Conservation (phyloP, 306 rosid species). For the Corylus heterophylla region DNA sequence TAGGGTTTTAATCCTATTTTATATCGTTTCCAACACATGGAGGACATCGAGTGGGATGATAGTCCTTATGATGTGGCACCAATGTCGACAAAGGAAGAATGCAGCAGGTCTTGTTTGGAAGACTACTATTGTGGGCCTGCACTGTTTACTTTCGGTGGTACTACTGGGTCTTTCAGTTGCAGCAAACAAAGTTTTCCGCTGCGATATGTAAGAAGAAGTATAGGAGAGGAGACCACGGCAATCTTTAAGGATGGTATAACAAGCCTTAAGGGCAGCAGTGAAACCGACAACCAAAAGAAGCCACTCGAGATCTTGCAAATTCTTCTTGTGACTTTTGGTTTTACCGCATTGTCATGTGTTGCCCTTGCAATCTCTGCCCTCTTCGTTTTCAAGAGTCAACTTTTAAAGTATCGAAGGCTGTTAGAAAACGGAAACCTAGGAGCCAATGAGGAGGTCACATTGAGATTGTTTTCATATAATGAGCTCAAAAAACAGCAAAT, state of each 20-base stretch:
- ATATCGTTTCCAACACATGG: fast-evolving
- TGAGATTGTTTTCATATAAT: conserved; percentile 21
- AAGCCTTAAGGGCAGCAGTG: neutral
- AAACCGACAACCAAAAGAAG: neutral
- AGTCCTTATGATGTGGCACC: fast-evolving
- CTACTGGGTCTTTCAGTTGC: neutral
- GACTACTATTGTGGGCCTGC: neutral
- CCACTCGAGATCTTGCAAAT: neutral
- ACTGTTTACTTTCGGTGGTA: neutral
- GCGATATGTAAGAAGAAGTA: neutral
- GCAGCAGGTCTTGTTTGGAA: neutral
- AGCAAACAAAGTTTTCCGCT: neutral
- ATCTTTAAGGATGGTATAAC: neutral
- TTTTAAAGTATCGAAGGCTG: conserved; percentile 9
- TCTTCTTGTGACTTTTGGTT: neutral
- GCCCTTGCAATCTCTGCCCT: conserved; percentile 2
- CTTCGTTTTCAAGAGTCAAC: conserved; percentile 9
- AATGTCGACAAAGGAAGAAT: neutral
- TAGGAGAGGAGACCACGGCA: fast-evolving
- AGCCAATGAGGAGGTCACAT: neutral
- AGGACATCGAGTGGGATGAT: neutral
- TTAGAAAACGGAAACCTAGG: conserved; percentile 13
- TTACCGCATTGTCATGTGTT: neutral
- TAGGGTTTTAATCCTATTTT: too few species aligned
- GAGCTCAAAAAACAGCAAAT: conserved; percentile 24